These are phyloP conservation scores for Solanum gracilifrons DNA, from an alignment of 257 asterid genomes.

Conservation along the genomic window DNA sequence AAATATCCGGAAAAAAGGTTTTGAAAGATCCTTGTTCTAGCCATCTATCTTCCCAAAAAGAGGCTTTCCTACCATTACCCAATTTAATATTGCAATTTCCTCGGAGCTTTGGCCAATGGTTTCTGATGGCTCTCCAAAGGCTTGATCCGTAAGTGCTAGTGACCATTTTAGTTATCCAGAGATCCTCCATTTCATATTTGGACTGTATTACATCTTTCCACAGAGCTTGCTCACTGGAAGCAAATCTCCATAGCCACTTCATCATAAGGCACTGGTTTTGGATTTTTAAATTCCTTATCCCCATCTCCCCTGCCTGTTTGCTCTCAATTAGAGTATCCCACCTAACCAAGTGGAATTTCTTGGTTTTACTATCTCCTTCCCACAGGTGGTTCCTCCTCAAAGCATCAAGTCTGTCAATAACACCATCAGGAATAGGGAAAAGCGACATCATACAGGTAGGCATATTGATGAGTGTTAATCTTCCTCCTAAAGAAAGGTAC, in stretches of 20 bases:
- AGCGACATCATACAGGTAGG: neutral
- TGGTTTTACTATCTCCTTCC: neutral
- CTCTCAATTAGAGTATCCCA: neutral
- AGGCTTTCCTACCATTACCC: neutral
- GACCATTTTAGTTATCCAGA: neutral
- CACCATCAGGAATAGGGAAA: neutral
- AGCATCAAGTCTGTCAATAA: neutral
- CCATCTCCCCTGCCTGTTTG: neutral
- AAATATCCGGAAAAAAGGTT: neutral
- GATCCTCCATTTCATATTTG: neutral
- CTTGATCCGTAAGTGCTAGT: neutral
- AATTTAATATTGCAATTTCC: neutral
- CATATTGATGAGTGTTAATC: neutral
- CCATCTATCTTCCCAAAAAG: neutral
- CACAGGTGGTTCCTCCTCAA: neutral
- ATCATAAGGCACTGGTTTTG: neutral
- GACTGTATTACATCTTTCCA: neutral
- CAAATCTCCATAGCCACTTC: neutral
- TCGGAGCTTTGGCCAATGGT: neutral
- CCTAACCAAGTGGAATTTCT: neutral
- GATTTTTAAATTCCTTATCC: neutral
- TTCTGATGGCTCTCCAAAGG: neutral
- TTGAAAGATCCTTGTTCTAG: neutral
- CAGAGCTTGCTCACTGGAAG: neutral
- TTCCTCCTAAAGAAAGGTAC: neutral